Evolutionary conservation across 148 eudicot species (phyloP), one percentile per base, ranked within the genome.

Genomic region (Limonium bicolor): DNA sequence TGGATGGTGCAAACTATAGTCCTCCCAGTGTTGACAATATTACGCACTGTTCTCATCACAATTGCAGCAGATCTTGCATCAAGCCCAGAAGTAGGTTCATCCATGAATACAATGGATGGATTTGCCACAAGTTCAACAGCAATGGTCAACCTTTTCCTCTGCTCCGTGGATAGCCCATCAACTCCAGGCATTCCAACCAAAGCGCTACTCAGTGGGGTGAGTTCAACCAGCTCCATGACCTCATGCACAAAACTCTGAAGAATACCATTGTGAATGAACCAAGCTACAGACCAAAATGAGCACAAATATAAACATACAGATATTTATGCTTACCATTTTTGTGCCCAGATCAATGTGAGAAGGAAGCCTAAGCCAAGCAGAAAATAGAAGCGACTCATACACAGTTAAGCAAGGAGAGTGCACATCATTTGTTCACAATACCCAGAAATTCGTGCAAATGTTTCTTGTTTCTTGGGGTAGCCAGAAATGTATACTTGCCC

Each of bases 11-110:
- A 90, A 55, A 85, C 95, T 58, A 90, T 81, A 7, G 95, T 90
- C 50, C 99, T 73, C 17, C 93, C 99, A 2, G 95, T 90, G 69
- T 85, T 62, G 24, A 90, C 99, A 33, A 85, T 90, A 64, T 85
- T 90, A 59, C 99, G 73, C 37, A 90, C 94, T 5, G 99, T 86
- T 65, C 99, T 75, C 99, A 90, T 90, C 39, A 90, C 99, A 54
- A 90, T 85, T 43, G 99, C 99, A 57, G 99, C 99, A 39, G 95
- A 50, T 53, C 99, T 71, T 30, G 99, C 99, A 81, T 90, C 99
- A 33, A 90, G 80, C 36, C 99, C 99, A 31, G 99, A 90, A 35
- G 99, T 90, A 2, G 99, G 99, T 53, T 90, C 99, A 50, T 90
- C 99, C 99, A 85, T 90, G 80, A 90, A 90, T 12, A 90, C 82